Evolutionary conservation across 2,329 filamentous ascomycete genomes (phyloP).

Genomic region (Pseudogymnoascus sp.): DNA sequence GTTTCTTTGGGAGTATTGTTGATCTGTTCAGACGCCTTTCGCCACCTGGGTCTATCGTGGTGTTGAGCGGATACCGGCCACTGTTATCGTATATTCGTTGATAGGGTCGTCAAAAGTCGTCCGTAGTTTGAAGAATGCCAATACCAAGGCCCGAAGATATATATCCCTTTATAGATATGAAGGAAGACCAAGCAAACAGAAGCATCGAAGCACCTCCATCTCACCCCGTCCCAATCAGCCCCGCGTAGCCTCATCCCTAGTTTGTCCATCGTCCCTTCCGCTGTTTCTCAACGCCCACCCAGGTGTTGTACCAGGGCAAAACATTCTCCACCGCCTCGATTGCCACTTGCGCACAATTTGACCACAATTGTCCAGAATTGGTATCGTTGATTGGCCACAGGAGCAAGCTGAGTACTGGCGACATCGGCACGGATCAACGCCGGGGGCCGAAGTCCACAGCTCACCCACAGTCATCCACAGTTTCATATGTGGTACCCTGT

Average conservation of each 20-base stretch:
- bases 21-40: background rate
- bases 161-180: slow-evolving; percentile 1
- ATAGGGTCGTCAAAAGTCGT: background rate
- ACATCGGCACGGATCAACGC: background rate
- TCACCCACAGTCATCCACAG: background rate
- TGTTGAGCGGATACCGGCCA: background rate
- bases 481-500: no score
- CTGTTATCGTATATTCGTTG: background rate
- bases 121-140: background rate
- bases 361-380: background rate
- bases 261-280: background rate
- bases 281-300: background rate
- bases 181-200: background rate
- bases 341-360: background rate
- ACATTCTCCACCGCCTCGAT: background rate
- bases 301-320: no score
- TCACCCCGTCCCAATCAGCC: background rate
- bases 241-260: background rate
- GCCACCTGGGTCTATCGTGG: background rate
- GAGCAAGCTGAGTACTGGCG: background rate
- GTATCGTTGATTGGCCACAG: background rate
- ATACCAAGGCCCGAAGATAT: background rate
- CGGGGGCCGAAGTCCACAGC: background rate
- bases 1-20: background rate
- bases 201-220: background rate